Evolutionary conservation across 352 stramenopile species (phyloP).

Genomic region (Globisporangium paddicum): DNA sequence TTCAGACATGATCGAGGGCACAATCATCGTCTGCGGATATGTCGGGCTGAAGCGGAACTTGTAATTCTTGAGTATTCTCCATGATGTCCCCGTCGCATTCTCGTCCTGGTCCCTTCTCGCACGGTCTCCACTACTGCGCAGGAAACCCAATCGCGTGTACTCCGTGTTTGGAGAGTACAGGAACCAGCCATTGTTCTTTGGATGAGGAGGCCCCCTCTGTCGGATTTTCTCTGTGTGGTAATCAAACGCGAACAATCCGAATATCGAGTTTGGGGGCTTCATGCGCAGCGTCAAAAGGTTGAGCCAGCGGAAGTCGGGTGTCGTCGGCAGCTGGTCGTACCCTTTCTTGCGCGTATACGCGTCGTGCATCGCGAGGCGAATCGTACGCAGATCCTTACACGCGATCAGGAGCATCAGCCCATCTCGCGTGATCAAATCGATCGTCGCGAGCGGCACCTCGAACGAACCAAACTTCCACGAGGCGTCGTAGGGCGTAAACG

Average conservation of each 20-base stretch:
- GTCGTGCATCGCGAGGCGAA: conserved; percentile 83
- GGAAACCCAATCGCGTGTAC: conserved; percentile 80
- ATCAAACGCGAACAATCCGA: conserved; percentile 75
- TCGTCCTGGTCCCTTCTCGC: conserved; percentile 17
- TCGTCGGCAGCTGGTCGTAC: conserved; percentile 72
- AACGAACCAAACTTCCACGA: conserved; percentile 86
- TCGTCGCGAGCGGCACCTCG: conserved; percentile 70
- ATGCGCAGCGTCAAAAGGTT: conserved; percentile 76
- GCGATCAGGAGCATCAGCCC: conserved; percentile 76
- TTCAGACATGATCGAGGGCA: conserved; percentile 92
- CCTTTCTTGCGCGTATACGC: conserved; percentile 80
- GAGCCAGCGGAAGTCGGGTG: conserved; percentile 73
- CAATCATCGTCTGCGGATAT: conserved; percentile 95
- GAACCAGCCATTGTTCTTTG: conserved; percentile 79
- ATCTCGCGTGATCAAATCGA: conserved; percentile 75
- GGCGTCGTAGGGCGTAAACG: conserved; percentile 80
- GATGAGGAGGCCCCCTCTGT: conserved; percentile 20
- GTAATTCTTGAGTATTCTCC: conserved; percentile 86
- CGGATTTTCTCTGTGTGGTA: conserved; percentile 71
- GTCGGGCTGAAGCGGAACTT: conserved; percentile 91
- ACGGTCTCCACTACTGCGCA: conserved; percentile 22
- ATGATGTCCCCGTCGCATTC: conserved; percentile 36
- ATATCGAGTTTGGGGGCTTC: conserved; percentile 75
- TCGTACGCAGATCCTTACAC: conserved; percentile 76
- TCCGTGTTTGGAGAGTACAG: conserved; percentile 78